Base-by-base conservation (phyloP, 805 yeast genomes). In the Blastobotrys terrestris region DNA sequence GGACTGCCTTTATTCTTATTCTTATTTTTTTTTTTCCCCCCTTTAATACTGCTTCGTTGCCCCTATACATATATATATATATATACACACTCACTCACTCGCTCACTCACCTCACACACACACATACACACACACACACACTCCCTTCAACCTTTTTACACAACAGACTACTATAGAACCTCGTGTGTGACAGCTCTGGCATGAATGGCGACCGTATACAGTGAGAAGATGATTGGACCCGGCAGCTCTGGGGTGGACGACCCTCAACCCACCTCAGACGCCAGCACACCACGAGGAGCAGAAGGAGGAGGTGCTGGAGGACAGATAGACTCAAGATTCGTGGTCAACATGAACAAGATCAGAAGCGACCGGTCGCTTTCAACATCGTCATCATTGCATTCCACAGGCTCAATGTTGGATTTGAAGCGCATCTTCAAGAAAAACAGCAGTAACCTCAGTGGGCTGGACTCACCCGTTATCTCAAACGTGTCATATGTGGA, bases 261-360 rank as follows among this genome's bases (percentile, higher is more conserved):
- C n/a, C n/a, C n/a, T n/a, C n/a, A n/a, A n/a, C n/a, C n/a, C n/a
- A 51, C 53, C 58, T 61, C 39, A 35, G 44, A 15, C 39, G 53
- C 35, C 53, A 56, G 15, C 46, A 49, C 15, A 52, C 50, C 14
- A 59, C 58, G n/a, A 49, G 48, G 11, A 40, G 52, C 21, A 52
- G 47, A 31, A 55, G 31, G 51, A 53, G 45, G 56, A 44, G 57
- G 55, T 51, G 52, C 58, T 54, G 57, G 39, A 31, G 53, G 76
- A 14, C 76, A 81, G 31, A 82, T 90, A n/a, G 97, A 89, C 64
- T 86, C 95, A 14, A 76, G 96, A 44, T 89, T 90, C 64, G 81
- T 90, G 48, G 85, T 90, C 41, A 86, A 95, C 8, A 81, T 87
- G 61, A 94, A 85, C 55, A 79, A 86, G 51, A 80, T 83, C 46